Conservation (phyloP, 495 filamentous ascomycete species). For the Lophiotrema nucula region DNA sequence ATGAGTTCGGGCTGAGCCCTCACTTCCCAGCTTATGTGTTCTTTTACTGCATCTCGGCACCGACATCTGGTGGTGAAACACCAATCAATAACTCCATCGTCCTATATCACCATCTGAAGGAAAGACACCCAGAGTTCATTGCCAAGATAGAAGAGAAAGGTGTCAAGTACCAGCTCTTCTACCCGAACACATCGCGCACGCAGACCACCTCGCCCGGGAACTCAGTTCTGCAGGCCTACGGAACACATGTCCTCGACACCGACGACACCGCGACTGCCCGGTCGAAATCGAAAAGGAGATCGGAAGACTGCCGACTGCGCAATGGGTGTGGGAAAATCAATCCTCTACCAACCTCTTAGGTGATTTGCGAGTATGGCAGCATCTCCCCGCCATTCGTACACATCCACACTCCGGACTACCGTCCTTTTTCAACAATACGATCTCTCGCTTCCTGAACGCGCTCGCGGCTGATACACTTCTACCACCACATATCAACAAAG, state of each 20-base stretch:
- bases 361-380: constrained; percentile 17
- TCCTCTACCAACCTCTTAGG: constrained; percentile 8
- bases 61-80: constrained; percentile 18
- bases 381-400: constrained; percentile 2
- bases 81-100: constrained; percentile 23
- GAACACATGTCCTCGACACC: constrained; percentile 4
- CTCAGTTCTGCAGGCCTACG: constrained; percentile 15
- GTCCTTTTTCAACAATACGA: constrained; percentile 15
- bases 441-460: constrained; percentile 15
- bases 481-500: constrained; percentile 7
- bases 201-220: constrained; percentile 1
- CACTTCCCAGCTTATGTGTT: constrained; percentile 19
- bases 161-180: constrained; percentile 18
- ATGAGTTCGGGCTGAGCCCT: constrained; percentile 20
- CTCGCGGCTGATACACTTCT: constrained; percentile 1
- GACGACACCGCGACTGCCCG: constrained; percentile 2
- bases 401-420: constrained; percentile 4
- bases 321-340: constrained; percentile 13
- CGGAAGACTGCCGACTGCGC: constrained; percentile 7
- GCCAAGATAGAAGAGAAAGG: constrained; percentile 8
- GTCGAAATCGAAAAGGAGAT: constrained; percentile 19
- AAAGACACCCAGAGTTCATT: constrained; percentile 12
- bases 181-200: constrained; percentile 3
- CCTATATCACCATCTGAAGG: constrained; percentile 14
- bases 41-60: constrained; percentile 11